Percentiles rank a stretch among this genome's conserved stretches.
Conservation (phyloP, 768 basidiomycete genomes). For the Auricularia sp. region DNA sequence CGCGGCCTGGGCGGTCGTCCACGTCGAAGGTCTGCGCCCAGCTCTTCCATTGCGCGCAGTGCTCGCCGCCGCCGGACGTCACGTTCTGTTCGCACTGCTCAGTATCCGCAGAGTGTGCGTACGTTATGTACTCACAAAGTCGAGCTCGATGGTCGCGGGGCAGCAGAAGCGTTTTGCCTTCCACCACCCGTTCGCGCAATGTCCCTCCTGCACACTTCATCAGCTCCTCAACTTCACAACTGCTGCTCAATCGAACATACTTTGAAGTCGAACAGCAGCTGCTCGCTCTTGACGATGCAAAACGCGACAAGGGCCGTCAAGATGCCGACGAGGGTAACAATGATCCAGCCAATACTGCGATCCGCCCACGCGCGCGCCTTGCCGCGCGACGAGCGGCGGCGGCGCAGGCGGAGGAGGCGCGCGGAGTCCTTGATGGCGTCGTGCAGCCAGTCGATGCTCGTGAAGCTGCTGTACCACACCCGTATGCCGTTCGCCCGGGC, state of each 20-base stretch:
- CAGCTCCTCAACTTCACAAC: too few species aligned
- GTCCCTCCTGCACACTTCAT: conserved; percentile 44
- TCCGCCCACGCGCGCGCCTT: conserved; percentile 55
- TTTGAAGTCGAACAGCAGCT: conserved; percentile 85
- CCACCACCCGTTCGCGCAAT: conserved; percentile 61
- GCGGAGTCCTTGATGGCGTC: conserved; percentile 91
- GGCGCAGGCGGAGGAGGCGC: conserved; percentile 64
- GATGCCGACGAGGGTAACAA: conserved; percentile 82
- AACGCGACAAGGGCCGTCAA: conserved; percentile 81
- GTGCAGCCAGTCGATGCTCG: conserved; percentile 93
- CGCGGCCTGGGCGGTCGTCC: conserved; percentile 19
- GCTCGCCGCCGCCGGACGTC: conserved; percentile 18
- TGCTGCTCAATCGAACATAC: too few species aligned
- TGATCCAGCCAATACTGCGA: conserved; percentile 77
- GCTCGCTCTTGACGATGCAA: conserved; percentile 74
- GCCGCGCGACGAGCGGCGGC: conserved; percentile 59
- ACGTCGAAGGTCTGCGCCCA: conserved; percentile 57
- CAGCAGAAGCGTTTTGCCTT: conserved; percentile 81
- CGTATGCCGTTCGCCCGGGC: conserved; percentile 77
- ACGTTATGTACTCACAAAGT: conserved; percentile 3
- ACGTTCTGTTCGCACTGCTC: conserved; percentile 5
- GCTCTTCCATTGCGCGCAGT: conserved; percentile 60
- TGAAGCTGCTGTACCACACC: conserved; percentile 84
- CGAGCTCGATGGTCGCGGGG: conserved; percentile 19
- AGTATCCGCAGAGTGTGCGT: too few species aligned